Base-by-base conservation (phyloP, 1,284 basidiomycete species). In the Sanghuangporus weigelae region DNA sequence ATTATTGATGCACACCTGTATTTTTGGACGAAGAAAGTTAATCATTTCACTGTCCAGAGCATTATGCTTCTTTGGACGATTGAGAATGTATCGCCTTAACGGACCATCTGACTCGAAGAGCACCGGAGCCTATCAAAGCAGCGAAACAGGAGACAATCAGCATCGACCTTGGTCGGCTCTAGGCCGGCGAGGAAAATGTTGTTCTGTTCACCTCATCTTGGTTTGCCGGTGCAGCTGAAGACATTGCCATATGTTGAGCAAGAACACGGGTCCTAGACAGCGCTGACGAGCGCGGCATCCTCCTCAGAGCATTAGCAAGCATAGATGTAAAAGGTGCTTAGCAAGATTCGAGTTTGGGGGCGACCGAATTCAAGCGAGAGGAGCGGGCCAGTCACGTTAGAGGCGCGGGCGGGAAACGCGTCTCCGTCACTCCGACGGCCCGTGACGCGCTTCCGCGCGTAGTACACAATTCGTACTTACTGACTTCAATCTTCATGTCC, bases 11-110 rank as follows among this genome's bases (percentile, higher is more conserved):
- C 80, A 64, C 66, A 92, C 93, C 79, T 93, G 83, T 46, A 96
- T 83, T 71, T 89, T 87, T 14, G 84, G 80, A 46, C 84, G 79
- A 26, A 99, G 80, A 16, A 86, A 72, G 38, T 83, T 74, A 57
- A 99, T 85, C 95, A 98, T 98, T 50, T 85, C 79, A 59, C 83
- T 78, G 74, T 95, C 87, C 60, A 99, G 82, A 1, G 95, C 89
- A 78, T 99, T 99, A 53, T 95, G 81, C 74, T 94, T 93, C 67
- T 77, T 77, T 2, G 92, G 86, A 59, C 96, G 83, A 73, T 98
- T 96, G 63, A 98, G 84, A 42, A 85, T 81, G 69, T 89, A 92
- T 26, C 82, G 86, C 63, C 93, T 81, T 49, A 87, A 72, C 57
- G 80, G 78, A 56, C 84, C 79, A 63, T 83, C 81, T 23, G 86